Conservation (phyloP, 495 filamentous ascomycete genomes). For the Penicillium taxi region DNA sequence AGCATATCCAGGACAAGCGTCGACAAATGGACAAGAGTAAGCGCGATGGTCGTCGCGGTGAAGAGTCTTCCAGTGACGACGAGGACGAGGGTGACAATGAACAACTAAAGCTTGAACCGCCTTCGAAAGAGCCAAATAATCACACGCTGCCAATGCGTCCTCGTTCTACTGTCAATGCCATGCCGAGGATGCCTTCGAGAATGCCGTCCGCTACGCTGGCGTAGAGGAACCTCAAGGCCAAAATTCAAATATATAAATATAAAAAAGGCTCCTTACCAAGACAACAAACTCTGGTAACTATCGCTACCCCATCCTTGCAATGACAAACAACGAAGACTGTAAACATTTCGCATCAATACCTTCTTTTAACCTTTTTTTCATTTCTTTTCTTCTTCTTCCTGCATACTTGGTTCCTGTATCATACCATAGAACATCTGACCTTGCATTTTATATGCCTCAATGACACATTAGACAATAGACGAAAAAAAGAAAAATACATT, state of each 20-base stretch:
- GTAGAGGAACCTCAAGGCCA: too few relatives aligned
- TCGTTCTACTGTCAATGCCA: conserved; percentile 9
- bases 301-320: too few relatives aligned
- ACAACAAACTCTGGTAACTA: too few relatives aligned
- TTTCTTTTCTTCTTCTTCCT: too few relatives aligned
- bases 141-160: conserved; percentile 14
- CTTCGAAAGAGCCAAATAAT: conserved; percentile 19
- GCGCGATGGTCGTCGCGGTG: conserved; percentile 24
- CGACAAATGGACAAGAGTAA: conserved; percentile 24
- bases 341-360: too few relatives aligned
- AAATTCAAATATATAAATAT: too few relatives aligned
- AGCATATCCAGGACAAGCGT: conserved; percentile 29
- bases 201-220: conserved; percentile 9
- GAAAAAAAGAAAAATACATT: not conserved
- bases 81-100: conserved; percentile 26
- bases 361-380: too few relatives aligned
- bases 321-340: too few relatives aligned
- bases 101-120: not conserved
- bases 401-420: too few relatives aligned
- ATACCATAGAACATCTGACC: too few relatives aligned
- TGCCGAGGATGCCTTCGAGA: conserved; percentile 2
- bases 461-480: not conserved
- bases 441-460: too few relatives aligned
- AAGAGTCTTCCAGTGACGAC: conserved; percentile 34
- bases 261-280: too few relatives aligned